Evolutionary conservation across 2,329 filamentous ascomycete genomes (phyloP), one percentile per base, ranked within the genome.

Genomic region (Fusarium setosum): DNA sequence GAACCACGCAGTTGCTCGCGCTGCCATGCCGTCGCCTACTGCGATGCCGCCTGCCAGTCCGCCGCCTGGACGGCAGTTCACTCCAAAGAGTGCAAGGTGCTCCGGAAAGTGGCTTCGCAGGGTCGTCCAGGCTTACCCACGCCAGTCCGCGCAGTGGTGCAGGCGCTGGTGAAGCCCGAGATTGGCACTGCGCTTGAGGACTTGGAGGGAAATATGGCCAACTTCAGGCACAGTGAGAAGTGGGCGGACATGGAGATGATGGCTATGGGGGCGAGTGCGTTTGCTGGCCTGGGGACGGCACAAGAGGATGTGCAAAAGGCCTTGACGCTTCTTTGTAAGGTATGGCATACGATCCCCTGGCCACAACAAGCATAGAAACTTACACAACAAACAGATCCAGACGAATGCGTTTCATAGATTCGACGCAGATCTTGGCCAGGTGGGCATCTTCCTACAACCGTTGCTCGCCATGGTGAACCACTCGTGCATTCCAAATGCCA

Each of bases 391-490:
- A 18, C 57, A 89, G 86, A 82, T 89, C 59, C 82, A 87, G 71
- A 87, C 86, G 34, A 90, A 90, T 74, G 81, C 86, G 5, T 90
- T 90, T 71, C 85, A 86, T 68, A 79, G 85, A 51, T 79, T 79
- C 23, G 86, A 89, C 51, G 73, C 76, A 3, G 86, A 89, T 67
- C 73, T 84, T 8, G 83, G 80, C 1, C 79, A 84, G 54, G 79
- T 82, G 1, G 87, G 86, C 21, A 77, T 88, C 26, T 89, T 86
- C 61, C 75, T 90, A 34, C 84, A 88, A 63, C 80, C 84, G 1
- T 80, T 74, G 4, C 76, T 88, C 38, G 84, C 86, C 58, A 87
- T 89, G 82, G 81, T 82, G 20, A 90, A 90, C 63, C 88, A 90
- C 71, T 87, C 86, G 0, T 90, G 88, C 63, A 72, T 83, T 3